A percentile compares a stretch with the other conserved stretches of the same genome.
Conservation (phyloP, 176 grass and related monocot species). For the Rhynchospora tenuis region DNA sequence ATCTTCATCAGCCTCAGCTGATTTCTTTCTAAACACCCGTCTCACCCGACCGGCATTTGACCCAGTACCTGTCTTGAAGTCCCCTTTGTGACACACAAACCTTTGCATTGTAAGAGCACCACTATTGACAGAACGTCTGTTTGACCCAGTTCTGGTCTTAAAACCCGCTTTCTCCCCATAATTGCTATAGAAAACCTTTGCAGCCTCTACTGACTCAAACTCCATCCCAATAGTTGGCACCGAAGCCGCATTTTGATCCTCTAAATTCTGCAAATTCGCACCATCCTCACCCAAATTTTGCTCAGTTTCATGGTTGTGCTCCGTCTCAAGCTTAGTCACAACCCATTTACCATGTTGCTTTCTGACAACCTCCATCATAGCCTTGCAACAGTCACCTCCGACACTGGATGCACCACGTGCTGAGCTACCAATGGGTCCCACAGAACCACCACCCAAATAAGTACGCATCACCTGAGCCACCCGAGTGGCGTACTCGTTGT, state of each 20-base stretch:
- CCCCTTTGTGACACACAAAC: slow-evolving; percentile 69
- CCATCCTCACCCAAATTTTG: slow-evolving; percentile 11
- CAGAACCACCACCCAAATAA: slow-evolving; percentile 20
- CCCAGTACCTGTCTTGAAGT: slow-evolving; percentile 18
- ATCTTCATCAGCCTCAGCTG: slow-evolving; percentile 22
- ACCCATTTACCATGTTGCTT: slow-evolving; percentile 67
- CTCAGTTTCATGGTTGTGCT: slow-evolving; percentile 60
- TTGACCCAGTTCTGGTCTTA: slow-evolving; percentile 53
- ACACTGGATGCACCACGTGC: background rate
- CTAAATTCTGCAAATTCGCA: background rate
- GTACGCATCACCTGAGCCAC: slow-evolving; percentile 38
- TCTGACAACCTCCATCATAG: slow-evolving; percentile 85
- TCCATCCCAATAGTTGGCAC: slow-evolving; percentile 56
- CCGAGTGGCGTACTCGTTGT: slow-evolving; percentile 20
- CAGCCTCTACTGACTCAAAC: slow-evolving; percentile 62
- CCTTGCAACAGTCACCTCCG: slow-evolving; percentile 41
- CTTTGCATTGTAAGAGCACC: slow-evolving; percentile 70
- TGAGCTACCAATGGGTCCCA: background rate
- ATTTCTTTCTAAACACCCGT: slow-evolving; percentile 22
- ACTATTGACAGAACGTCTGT: slow-evolving; percentile 38
- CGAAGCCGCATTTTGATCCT: background rate
- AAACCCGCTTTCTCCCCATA: slow-evolving; percentile 57
- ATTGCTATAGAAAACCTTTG: slow-evolving; percentile 61
- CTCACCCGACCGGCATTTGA: slow-evolving; percentile 20
- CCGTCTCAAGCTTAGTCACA: slow-evolving; percentile 55